Base-by-base conservation (phyloP, 2,329 filamentous ascomycete genomes). In the Aureobasidium namibiae region DNA sequence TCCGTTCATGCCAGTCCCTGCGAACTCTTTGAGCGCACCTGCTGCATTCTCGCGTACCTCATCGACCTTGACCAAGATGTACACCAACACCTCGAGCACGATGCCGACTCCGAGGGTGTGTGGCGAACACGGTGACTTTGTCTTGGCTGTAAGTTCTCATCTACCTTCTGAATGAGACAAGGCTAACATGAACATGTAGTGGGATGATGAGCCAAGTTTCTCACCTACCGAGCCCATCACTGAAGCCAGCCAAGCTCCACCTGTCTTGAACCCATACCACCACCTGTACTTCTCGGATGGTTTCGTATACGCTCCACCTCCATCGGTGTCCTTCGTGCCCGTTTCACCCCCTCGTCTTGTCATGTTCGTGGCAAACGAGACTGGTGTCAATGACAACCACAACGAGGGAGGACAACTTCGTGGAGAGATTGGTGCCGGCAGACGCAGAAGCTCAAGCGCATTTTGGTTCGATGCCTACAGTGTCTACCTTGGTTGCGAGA, bases 381-480 rank as follows among this genome's bases (percentile, higher is more conserved):
- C 67, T 4, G 67, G 62, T 13, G 63, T 52, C 56, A 62, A 38
- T 38, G 46, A 64, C 41, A 62, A 65, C n/a, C 71, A 72, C 31
- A 65, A 66, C 3, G 61, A 75, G 31, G 72, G 72, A 23, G 65
- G 67, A 3, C 61, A 75, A 34, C 65, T 72, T 3, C 71, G 74
- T 1, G 78, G 78, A 14, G 76, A 78, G 59, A 74, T 82, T 59
- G 74, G 75, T 7, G 75, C 75, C 10, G 77, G 78, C 2, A 71
- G 72, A 29, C 74, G 73, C 13, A 72, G 73, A 11, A 68, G 67
- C 29, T 69, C 76, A 52, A 65, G 72, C 11, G 73, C 74, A 10
- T 81, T 76, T 70, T 80, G 77, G 74, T 81, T 82, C 70, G 72
- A 80, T 64, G 76, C 76, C 2, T 71, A 72, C 60, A 74, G 71